A percentile compares a stretch with the other conserved stretches of the same genome.
Conservation (phyloP, 2,329 filamentous ascomycete genomes). For the Stemphylium beticola region DNA sequence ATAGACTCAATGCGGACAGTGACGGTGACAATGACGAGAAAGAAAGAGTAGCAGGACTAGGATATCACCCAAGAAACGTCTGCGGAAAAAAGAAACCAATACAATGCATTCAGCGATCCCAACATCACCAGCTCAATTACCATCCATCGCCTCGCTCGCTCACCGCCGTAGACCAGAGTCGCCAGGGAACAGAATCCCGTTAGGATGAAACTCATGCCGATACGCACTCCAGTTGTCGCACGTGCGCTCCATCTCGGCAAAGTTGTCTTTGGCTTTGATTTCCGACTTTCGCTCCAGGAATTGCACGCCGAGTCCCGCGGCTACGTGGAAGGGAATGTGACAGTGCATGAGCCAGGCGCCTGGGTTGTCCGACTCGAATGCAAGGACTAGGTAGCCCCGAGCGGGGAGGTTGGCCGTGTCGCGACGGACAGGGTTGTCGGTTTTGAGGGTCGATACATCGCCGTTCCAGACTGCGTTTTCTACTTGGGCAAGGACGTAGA, state of each 20-base stretch:
- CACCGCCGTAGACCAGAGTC: slow-evolving; percentile 17
- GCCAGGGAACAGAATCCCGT: slow-evolving; percentile 23
- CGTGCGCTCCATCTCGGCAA: slow-evolving; percentile 29
- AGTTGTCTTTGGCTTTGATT: slow-evolving; percentile 27
- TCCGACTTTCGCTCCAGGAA: slow-evolving; percentile 56
- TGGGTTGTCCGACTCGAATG: slow-evolving; percentile 48
- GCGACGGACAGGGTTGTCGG: slow-evolving; percentile 44
- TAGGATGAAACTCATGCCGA: slow-evolving; percentile 5
- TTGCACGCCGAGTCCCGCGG: slow-evolving; percentile 57
- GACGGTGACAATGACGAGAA: too few relatives aligned
- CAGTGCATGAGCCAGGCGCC: slow-evolving; percentile 51
- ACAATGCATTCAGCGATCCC: neutral
- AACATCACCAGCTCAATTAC: too few relatives aligned
- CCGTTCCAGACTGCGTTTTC: slow-evolving; percentile 37
- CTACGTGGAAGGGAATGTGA: slow-evolving; percentile 47
- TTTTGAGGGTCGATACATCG: slow-evolving; percentile 38
- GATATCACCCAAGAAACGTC: too few relatives aligned
- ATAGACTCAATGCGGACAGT: too few relatives aligned
- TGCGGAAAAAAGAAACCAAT: neutral
- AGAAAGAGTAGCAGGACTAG: too few relatives aligned
- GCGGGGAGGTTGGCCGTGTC: slow-evolving; percentile 46
- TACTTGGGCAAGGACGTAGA: slow-evolving; percentile 44
- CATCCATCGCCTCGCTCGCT: neutral
- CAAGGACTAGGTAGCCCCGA: slow-evolving; percentile 44
- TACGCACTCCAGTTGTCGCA: slow-evolving; percentile 36